A percentile compares a stretch with the other conserved stretches of the same genome.
phyloP scores from a whole-genome alignment of 2,329 filamentous ascomycete genomes.

The Myriosclerotinia scirpicola region DNA sequence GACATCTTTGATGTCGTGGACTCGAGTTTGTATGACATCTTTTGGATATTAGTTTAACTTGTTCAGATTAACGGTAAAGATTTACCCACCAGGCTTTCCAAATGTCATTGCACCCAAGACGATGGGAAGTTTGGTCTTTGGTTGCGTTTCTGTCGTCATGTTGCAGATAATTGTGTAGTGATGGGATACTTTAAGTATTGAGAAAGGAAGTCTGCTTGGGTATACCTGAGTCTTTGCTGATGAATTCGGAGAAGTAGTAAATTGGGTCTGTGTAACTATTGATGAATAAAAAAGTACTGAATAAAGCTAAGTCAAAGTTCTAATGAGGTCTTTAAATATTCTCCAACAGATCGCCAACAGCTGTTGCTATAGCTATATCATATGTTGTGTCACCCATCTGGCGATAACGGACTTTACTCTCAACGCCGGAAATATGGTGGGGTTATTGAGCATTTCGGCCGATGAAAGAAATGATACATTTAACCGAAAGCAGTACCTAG shows the following conservation, averaged over 20 bases:
- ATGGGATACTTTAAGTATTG: background rate
- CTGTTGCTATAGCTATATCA: background rate
- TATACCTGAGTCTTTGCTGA: background rate
- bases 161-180: background rate
- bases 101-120: constrained; percentile 36
- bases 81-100: constrained; percentile 23
- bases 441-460: background rate
- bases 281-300: no score
- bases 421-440: background rate
- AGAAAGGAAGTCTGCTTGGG: background rate
- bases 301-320: no score
- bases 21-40: constrained; percentile 37
- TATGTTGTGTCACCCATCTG: background rate
- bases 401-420: constrained; percentile 13
- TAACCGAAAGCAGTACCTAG: background rate
- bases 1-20: constrained; percentile 49
- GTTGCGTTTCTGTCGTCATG: constrained; percentile 10
- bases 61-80: background rate
- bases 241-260: background rate
- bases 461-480: background rate
- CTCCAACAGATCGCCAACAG: no score
- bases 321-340: background rate
- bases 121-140: constrained; percentile 20
- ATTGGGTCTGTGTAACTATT: background rate
- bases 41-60: background rate